These are phyloP conservation scores for Eimeria maxima DNA, from an alignment of 169 alveolate species.

Conservation along the genomic window DNA sequence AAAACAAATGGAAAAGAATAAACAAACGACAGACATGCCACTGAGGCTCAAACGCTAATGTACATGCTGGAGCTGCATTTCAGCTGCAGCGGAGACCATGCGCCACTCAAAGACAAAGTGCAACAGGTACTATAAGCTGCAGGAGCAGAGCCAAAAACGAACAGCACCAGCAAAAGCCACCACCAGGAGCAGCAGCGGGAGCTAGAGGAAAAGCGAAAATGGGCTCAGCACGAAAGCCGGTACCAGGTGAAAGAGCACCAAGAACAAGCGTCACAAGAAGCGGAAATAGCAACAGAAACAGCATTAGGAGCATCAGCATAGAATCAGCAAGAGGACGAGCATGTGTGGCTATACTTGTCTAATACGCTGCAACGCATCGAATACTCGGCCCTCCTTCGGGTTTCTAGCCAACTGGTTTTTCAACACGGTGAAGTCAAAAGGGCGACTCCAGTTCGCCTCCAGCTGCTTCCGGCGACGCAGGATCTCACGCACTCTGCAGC, in stretches of 20 bases:
- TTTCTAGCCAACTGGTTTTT: slow-evolving; percentile 38
- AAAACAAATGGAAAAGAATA: not conserved
- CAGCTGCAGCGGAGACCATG: no score
- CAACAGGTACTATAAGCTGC: no score
- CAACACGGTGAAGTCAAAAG: slow-evolving; percentile 45
- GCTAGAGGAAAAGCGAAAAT: no score
- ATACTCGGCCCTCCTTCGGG: slow-evolving; percentile 41
- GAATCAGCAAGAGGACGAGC: not conserved
- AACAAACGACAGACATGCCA: not conserved
- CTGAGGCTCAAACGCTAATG: not conserved
- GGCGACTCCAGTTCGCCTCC: slow-evolving; percentile 64
- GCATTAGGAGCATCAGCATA: not conserved
- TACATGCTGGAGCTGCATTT: not conserved
- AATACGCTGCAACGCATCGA: slow-evolving; percentile 19
- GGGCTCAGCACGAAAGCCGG: not conserved
- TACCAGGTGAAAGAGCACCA: not conserved
- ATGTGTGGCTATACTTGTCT: not conserved
- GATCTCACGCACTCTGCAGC: slow-evolving; percentile 65
- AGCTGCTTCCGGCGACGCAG: slow-evolving; percentile 63
- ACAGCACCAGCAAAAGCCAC: no score
- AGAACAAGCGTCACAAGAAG: not conserved
- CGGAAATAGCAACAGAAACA: not conserved
- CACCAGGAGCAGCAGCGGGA: no score
- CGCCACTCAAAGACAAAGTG: no score
- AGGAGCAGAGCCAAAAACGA: no score